Evolutionary conservation across 2,329 filamentous ascomycete species (phyloP).

Genomic region (Colletotrichum tamarilloi): DNA sequence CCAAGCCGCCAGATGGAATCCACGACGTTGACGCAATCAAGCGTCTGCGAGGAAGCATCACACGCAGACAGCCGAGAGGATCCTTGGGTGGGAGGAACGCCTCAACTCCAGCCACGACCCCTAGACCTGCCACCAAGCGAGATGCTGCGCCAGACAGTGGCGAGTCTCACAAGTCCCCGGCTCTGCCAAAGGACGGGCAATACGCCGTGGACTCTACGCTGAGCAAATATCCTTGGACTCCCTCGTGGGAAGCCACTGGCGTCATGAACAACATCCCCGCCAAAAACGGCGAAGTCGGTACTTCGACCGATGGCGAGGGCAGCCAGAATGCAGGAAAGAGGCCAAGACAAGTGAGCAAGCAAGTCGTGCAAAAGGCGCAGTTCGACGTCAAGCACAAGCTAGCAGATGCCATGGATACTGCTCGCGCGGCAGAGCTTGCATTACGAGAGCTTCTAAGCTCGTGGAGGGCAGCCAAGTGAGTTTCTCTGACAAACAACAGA

Average conservation of each 20-base stretch:
- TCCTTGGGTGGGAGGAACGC: slow-evolving; percentile 69
- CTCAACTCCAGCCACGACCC: slow-evolving; percentile 68
- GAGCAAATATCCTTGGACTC: slow-evolving; percentile 66
- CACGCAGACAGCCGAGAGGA: slow-evolving; percentile 81
- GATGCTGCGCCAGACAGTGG: slow-evolving; percentile 40
- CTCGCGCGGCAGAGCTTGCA: slow-evolving; percentile 85
- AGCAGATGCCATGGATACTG: slow-evolving; percentile 80
- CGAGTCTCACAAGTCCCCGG: slow-evolving; percentile 50
- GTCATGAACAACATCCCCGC: slow-evolving; percentile 79
- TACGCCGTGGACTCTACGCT: slow-evolving; percentile 58
- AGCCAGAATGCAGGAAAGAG: slow-evolving; percentile 49
- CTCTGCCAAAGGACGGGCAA: slow-evolving; percentile 54
- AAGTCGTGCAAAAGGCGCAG: slow-evolving; percentile 67
- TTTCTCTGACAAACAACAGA: slow-evolving; percentile 27
- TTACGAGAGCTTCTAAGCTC: slow-evolving; percentile 85
- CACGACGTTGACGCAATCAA: slow-evolving; percentile 92
- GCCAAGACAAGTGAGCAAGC: slow-evolving; percentile 59
- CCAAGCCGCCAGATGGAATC: slow-evolving; percentile 85
- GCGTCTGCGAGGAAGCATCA: slow-evolving; percentile 86
- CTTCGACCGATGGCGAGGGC: slow-evolving; percentile 40
- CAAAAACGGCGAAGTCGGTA: slow-evolving; percentile 37
- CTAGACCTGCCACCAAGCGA: slow-evolving; percentile 51
- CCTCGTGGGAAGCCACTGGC: slow-evolving; percentile 81
- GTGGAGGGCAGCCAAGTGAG: slow-evolving; percentile 84
- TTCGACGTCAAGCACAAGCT: slow-evolving; percentile 73